Conservation (phyloP, 179 eudicot species). For the Spinacia oleracea region DNA sequence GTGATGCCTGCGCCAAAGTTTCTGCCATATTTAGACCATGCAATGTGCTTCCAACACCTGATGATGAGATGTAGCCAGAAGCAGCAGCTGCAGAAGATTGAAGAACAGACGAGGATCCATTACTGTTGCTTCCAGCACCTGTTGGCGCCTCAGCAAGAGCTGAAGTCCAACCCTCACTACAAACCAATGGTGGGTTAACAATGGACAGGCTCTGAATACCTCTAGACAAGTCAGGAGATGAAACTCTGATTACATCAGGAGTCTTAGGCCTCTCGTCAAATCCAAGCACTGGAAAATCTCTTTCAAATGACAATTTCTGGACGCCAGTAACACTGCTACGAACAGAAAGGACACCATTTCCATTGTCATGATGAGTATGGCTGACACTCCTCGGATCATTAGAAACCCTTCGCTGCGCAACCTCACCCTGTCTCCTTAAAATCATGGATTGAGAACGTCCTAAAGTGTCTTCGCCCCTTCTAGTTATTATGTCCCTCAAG, state of each 20-base stretch:
- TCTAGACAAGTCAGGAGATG: constrained; percentile 70
- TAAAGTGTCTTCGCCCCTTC: constrained; percentile 51
- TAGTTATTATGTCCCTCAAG: constrained; percentile 36
- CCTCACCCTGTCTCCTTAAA: constrained; percentile 48
- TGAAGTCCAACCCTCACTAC: constrained; percentile 74
- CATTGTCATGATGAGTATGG: constrained; percentile 36
- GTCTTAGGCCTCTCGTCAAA: constrained; percentile 58
- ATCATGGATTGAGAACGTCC: constrained; percentile 69
- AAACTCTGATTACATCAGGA: constrained; percentile 53
- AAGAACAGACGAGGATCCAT: constrained; percentile 33
- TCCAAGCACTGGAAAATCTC: constrained; percentile 70
- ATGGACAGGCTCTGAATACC: constrained; percentile 51
- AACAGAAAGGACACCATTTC: constrained; percentile 32
- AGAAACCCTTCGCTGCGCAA: constrained; percentile 37
- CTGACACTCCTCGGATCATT: constrained; percentile 38
- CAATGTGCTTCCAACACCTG: constrained; percentile 32
- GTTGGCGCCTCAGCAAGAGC: constrained; percentile 75
- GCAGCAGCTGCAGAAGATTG: constrained; percentile 30
- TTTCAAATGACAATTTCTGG: constrained; percentile 62
- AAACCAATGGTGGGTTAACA: constrained; percentile 44
- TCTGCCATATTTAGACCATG: constrained; percentile 82
- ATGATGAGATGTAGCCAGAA: constrained; percentile 22
- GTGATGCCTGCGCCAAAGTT: constrained; percentile 67
- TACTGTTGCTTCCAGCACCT: constrained; percentile 43
- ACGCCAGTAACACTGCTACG: constrained; percentile 28